Conservation (phyloP, 345 rosid species). For the Corymbia maculata region DNA sequence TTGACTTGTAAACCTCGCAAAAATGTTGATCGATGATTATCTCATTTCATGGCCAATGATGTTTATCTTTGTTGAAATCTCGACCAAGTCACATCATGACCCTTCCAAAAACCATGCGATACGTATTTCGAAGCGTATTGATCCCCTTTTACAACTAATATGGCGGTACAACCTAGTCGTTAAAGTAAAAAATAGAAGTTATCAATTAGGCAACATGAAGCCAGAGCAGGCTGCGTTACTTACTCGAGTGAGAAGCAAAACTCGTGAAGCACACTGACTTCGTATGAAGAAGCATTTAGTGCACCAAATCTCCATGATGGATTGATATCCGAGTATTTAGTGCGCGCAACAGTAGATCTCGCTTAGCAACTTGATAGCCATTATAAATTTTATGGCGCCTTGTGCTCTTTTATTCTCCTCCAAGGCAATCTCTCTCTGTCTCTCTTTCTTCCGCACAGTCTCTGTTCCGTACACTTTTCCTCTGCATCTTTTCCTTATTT, state of each 20-base stretch:
- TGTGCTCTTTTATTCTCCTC: background rate
- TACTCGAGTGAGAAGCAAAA: background rate
- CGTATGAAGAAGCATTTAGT: background rate
- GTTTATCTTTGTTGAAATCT: too few relatives aligned
- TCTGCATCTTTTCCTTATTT: background rate
- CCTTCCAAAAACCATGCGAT: background rate
- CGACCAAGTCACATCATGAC: too few relatives aligned
- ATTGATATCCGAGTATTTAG: background rate
- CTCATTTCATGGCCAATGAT: too few relatives aligned
- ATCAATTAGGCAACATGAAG: background rate
- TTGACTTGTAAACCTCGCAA: too few relatives aligned
- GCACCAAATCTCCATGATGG: background rate
- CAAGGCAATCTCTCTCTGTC: background rate
- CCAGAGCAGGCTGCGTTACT: background rate
- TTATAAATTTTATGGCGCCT: background rate
- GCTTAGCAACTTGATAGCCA: background rate
- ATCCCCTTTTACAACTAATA: background rate
- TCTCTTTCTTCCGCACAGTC: background rate
- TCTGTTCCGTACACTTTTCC: background rate
- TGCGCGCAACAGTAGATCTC: background rate
- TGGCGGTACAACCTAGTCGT: background rate
- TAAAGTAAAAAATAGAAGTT: background rate
- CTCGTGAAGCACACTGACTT: background rate
- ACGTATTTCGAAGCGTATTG: background rate
- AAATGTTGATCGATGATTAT: too few relatives aligned